phyloP scores from a whole-genome alignment of 306 rosid genomes.

The Ceratonia siliqua region DNA sequence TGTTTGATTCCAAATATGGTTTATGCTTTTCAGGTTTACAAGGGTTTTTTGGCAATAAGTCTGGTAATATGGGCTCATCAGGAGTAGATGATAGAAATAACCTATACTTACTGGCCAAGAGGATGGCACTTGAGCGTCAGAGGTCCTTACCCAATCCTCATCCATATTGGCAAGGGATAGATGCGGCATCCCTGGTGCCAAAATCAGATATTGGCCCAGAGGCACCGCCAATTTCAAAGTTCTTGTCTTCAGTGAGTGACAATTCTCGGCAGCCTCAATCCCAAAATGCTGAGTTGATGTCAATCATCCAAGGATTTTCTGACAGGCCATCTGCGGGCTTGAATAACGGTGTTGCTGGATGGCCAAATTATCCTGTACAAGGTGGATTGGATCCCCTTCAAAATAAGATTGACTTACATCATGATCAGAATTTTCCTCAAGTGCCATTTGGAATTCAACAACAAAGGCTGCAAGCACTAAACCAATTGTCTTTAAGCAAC shows the following conservation, averaged over 20 bases:
- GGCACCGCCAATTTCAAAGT: conserved; percentile 44
- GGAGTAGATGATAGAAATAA: conserved; percentile 61
- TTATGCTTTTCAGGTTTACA: conserved; percentile 55
- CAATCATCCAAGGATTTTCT: conserved; percentile 70
- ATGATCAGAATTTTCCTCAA: conserved; percentile 66
- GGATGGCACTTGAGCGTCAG: conserved; percentile 81
- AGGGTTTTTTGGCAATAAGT: conserved; percentile 59
- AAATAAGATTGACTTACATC: conserved; percentile 64
- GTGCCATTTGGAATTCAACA: conserved; percentile 76
- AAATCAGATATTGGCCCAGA: conserved; percentile 64
- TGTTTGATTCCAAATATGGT: conserved; percentile 28
- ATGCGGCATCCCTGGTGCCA: conserved; percentile 53
- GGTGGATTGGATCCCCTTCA: conserved; percentile 62
- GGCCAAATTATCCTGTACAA: conserved; percentile 68
- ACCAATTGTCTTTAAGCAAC: conserved; percentile 57
- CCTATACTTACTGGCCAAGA: conserved; percentile 63
- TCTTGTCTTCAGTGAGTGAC: conserved; percentile 54
- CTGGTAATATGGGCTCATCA: conserved; percentile 47
- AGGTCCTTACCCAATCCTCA: conserved; percentile 65
- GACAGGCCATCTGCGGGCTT: conserved; percentile 59
- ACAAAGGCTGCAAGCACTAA: conserved; percentile 69
- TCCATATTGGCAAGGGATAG: conserved; percentile 74
- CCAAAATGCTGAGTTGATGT: conserved; percentile 68
- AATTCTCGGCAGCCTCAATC: conserved; percentile 60
- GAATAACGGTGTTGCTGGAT: conserved; percentile 59